These are phyloP conservation scores for Hippophae gyantsensis DNA, from an alignment of 306 rosid genomes.

Conservation along the genomic window DNA sequence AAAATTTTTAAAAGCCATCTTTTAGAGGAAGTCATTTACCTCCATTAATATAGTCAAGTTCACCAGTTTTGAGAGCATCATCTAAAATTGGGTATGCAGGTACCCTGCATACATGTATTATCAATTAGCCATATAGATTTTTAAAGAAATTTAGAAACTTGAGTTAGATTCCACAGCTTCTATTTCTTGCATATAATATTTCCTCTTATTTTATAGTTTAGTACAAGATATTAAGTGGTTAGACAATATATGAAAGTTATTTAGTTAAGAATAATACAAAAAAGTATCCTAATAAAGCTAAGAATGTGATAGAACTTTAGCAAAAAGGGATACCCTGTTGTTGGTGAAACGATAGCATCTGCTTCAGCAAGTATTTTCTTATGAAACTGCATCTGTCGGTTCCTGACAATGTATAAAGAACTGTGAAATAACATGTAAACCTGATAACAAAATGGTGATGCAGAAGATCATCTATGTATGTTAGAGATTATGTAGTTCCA, in stretches of 20 bases:
- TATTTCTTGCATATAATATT: neutral
- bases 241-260: neutral
- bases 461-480: neutral
- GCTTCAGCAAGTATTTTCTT: constrained; percentile 56
- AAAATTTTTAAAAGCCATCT: neutral
- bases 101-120: constrained; percentile 36
- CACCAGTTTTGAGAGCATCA: constrained; percentile 78
- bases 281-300: too few relatives aligned
- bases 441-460: neutral
- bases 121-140: neutral
- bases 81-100: constrained; percentile 78
- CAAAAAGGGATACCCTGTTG: constrained; percentile 53
- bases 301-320: neutral
- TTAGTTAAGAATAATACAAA: too few relatives aligned
- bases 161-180: neutral
- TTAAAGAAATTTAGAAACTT: neutral
- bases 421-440: neutral
- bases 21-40: constrained; percentile 30
- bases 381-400: constrained; percentile 79
- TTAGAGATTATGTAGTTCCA: neutral
- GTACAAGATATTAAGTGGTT: too few relatives aligned
- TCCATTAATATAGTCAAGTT: constrained; percentile 94
- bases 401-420: constrained; percentile 38
- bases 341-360: constrained; percentile 87
- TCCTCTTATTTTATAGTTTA: neutral